Evolutionary conservation across 306 rosid species (phyloP).

Genomic region (Aeschynomene evenia): DNA sequence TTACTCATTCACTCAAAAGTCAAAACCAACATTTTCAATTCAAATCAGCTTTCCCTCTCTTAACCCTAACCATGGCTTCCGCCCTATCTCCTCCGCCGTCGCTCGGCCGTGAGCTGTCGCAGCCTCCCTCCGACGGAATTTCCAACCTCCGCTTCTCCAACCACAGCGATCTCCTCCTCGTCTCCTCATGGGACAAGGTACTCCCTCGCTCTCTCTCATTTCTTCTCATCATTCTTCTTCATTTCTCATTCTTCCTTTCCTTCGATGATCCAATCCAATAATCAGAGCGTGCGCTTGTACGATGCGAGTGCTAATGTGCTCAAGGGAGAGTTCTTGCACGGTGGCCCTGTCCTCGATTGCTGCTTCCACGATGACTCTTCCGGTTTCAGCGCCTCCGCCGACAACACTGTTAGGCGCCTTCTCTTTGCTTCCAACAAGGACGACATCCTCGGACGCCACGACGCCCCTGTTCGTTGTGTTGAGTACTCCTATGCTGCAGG

Average conservation of each 20-base stretch:
- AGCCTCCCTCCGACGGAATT: constrained; percentile 88
- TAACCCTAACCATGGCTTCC: constrained; percentile 36
- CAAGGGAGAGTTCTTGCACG: constrained; percentile 81
- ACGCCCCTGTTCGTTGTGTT: constrained; percentile 87
- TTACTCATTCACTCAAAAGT: background rate
- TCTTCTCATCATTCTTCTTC: background rate
- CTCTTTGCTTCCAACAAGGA: constrained; percentile 73
- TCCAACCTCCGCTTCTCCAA: constrained; percentile 92
- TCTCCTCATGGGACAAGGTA: constrained; percentile 98
- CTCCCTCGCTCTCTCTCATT: background rate
- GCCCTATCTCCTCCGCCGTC: constrained; percentile 48
- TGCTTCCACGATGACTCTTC: constrained; percentile 97
- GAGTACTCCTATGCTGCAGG: constrained; percentile 96
- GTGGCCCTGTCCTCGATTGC: constrained; percentile 84
- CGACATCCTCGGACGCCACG: constrained; percentile 83
- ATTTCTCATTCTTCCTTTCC: background rate
- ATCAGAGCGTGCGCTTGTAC: constrained; percentile 77
- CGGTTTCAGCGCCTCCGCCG: constrained; percentile 79
- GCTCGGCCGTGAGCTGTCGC: constrained; percentile 74
- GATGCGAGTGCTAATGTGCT: constrained; percentile 82
- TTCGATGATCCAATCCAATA: background rate
- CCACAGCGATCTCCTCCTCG: constrained; percentile 81
- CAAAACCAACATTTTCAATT: background rate
- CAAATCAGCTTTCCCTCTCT: background rate
- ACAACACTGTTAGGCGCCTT: constrained; percentile 76